phyloP scores from a whole-genome alignment of 1,139 yeast species.

The Saccharomyces uvarum region DNA sequence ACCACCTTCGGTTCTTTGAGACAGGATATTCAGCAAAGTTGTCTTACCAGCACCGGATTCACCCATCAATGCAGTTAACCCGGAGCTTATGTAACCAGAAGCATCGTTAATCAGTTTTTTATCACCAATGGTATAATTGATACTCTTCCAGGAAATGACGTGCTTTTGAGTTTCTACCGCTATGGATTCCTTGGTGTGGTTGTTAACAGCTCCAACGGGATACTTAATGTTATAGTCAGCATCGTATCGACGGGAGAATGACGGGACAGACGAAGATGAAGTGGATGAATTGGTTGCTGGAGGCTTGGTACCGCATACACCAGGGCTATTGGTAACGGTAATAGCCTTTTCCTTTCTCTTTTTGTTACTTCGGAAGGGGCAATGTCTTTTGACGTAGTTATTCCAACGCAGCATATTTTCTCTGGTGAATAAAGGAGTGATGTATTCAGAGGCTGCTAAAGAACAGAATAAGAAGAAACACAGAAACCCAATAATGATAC shows the following conservation, averaged over 20 bases:
- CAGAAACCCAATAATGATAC: conserved; percentile 35
- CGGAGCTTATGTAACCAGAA: conserved; percentile 48
- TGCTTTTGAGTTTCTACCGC: conserved; percentile 39
- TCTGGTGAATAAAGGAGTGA: conserved; percentile 29
- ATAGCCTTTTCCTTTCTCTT: not conserved
- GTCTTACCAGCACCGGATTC: conserved; percentile 61
- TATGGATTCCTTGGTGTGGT: not conserved
- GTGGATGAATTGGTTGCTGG: conserved; percentile 3
- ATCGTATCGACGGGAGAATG: conserved; percentile 9
- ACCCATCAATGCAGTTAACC: conserved; percentile 51
- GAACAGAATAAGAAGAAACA: conserved; percentile 31
- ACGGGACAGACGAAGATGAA: conserved; percentile 9
- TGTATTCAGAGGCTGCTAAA: conserved; percentile 30
- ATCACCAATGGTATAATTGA: conserved; percentile 40
- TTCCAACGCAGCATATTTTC: conserved; percentile 14
- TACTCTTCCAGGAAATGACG: conserved; percentile 41
- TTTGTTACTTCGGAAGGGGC: conserved; percentile 6
- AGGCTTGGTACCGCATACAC: not conserved
- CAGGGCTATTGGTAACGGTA: not conserved
- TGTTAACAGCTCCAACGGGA: conserved; percentile 35
- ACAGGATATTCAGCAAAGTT: conserved; percentile 45
- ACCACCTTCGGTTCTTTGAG: conserved; percentile 45
- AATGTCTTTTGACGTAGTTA: conserved; percentile 3
- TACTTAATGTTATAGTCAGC: conserved; percentile 3
- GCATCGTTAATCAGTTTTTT: conserved; percentile 38